Evolutionary conservation across 2,329 filamentous ascomycete genomes (phyloP), one percentile per base, ranked within the genome.

Genomic region (Verticillium klebahnii): DNA sequence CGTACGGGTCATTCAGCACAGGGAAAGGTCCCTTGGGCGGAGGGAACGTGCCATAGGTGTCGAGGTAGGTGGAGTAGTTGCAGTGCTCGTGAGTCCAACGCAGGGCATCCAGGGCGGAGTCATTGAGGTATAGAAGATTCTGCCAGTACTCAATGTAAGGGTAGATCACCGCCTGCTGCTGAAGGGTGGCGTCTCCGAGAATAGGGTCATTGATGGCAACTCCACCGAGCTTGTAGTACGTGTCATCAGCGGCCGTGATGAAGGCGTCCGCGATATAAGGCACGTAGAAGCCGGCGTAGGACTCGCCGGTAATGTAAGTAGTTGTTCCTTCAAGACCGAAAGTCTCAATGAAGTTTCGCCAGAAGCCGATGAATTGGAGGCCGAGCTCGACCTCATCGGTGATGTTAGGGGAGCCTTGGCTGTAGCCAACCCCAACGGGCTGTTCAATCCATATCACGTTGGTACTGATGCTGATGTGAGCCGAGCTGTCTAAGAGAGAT

Each of bases 401-500:
- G 19, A 89, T 89, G 0, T 83, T 89, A 5, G 86, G 79, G 0
- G 75, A 83, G 17, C 90, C 90, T 37, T 85, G 82, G 0, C 86
- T 84, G 73, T 90, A 93, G 19, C 90, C 90, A 0, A 89, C 90
- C 36, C 82, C 82, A 15, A 52, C 77, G 9, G 86, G 87, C 70
- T 91, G 88, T 68, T 91, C 90, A 17, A 90, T 81, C 85, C 87
- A 95, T 57, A 95, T 77, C 69, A 93, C 84, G 72, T 93, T 92
- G 61, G 90, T 90, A 11, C 57, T 58, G 5, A 12, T 23, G 25
- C 1, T 29, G 9, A 2, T 14, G 39, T 58, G 23, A 58, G 57
- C n/a, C 2, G 12, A 3, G 23, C 40, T 39, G 5, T 52, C 3
- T 5, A 5, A 4, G 34, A 5, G 15, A 23, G 5, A 23, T 23